These are phyloP conservation scores for Chalciporus sphaerocephalus DNA, from an alignment of 768 basidiomycete species.

Conservation along the genomic window DNA sequence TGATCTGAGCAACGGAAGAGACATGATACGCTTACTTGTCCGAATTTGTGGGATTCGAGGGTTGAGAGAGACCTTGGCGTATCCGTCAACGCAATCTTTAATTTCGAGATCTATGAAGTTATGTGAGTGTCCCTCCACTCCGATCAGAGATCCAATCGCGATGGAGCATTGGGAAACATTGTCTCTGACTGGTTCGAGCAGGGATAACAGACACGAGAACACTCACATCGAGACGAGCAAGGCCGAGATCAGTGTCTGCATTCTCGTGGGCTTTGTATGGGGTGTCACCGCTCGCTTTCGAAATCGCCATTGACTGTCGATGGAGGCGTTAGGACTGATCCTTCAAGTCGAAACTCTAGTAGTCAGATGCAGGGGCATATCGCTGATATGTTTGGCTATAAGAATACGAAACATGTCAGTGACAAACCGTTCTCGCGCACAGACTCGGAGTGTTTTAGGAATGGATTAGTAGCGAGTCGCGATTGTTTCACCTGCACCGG, in stretches of 20 bases:
- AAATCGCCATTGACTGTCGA: slow-evolving; percentile 9
- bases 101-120: slow-evolving; percentile 48
- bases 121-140: neutral
- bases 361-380: no score
- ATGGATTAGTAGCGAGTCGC: no score
- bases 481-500: no score
- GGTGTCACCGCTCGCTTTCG: slow-evolving; percentile 1
- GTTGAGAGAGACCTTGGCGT: slow-evolving; percentile 49
- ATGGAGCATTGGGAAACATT: neutral
- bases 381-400: no score
- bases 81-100: slow-evolving; percentile 45
- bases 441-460: no score
- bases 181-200: neutral
- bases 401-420: no score
- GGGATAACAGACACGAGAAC: neutral
- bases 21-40: slow-evolving; percentile 42
- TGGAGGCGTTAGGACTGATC: no score
- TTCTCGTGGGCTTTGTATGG: neutral
- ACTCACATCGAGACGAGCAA: slow-evolving; percentile 21
- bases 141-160: neutral
- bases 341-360: neutral
- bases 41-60: slow-evolving; percentile 49
- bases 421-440: no score
- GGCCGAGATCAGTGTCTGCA: neutral
- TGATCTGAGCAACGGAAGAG: neutral